A percentile compares a stretch with the other conserved stretches of the same genome.
These are phyloP conservation scores for Leucoagaricus sp. DNA, from an alignment of 1,284 basidiomycete species.

Conservation along the genomic window DNA sequence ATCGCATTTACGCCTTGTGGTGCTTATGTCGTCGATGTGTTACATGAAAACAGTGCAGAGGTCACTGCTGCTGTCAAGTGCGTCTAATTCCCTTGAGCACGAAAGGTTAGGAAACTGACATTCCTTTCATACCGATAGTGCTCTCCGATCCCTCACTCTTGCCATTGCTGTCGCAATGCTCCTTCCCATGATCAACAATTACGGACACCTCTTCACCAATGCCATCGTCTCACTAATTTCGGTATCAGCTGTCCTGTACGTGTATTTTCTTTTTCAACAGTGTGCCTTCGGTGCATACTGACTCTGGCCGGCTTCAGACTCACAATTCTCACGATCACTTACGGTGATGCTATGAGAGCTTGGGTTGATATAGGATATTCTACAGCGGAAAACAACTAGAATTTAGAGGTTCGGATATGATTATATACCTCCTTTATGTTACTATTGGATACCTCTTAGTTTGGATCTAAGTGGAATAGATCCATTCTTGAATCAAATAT, in stretches of 20 bases:
- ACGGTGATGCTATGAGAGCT: constrained; percentile 48
- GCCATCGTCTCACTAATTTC: constrained; percentile 43
- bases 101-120: not conserved
- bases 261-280: not conserved
- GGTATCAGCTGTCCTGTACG: constrained; percentile 48
- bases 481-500: too few relatives aligned
- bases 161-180: constrained; percentile 41
- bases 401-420: not conserved
- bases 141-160: constrained; percentile 44
- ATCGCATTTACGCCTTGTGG: constrained; percentile 34
- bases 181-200: constrained; percentile 51
- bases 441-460: too few relatives aligned
- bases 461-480: too few relatives aligned
- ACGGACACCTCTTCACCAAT: constrained; percentile 58
- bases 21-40: constrained; percentile 39
- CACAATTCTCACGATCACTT: constrained; percentile 8
- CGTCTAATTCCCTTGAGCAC: constrained; percentile 11
- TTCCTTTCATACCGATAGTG: constrained; percentile 27
- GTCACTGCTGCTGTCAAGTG: constrained; percentile 37
- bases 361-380: constrained; percentile 46
- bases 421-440: too few relatives aligned
- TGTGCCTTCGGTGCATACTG: not conserved
- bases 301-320: not conserved
- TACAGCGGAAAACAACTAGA: constrained; percentile 11
- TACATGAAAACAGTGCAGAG: constrained; percentile 41